Conservation (phyloP, 1,284 basidiomycete species). For the Tausonia pullulans region DNA sequence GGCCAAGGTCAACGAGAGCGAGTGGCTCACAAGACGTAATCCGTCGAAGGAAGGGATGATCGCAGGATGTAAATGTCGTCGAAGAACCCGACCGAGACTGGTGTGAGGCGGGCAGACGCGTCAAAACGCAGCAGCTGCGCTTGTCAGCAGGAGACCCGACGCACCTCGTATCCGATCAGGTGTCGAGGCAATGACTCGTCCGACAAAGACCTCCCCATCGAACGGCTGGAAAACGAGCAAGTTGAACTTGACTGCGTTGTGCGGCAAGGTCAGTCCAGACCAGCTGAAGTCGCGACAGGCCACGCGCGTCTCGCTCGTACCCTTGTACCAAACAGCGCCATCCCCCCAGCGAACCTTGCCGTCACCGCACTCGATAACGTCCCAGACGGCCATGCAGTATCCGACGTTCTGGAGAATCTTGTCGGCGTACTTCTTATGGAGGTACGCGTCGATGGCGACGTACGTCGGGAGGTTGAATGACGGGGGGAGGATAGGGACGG, state of each 20-base stretch:
- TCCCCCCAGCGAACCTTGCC: slow-evolving; percentile 91
- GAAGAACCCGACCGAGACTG: slow-evolving; percentile 86
- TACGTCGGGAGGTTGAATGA: slow-evolving; percentile 30
- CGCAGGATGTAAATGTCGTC: slow-evolving; percentile 76
- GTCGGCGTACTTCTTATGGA: slow-evolving; percentile 62
- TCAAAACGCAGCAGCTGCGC: not conserved
- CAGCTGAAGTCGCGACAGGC: slow-evolving; percentile 1
- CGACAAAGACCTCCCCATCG: slow-evolving; percentile 75
- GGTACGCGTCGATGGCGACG: slow-evolving; percentile 27
- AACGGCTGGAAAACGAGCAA: slow-evolving; percentile 88
- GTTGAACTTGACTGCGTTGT: slow-evolving; percentile 65
- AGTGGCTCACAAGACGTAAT: slow-evolving; percentile 50
- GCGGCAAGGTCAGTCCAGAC: not conserved
- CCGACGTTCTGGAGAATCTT: slow-evolving; percentile 84
- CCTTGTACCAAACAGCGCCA: slow-evolving; percentile 87
- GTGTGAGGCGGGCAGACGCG: not conserved
- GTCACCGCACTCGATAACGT: slow-evolving; percentile 72
- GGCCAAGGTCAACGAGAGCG: slow-evolving; percentile 37
- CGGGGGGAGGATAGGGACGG: slow-evolving; percentile 33
- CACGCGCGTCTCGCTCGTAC: slow-evolving; percentile 37
- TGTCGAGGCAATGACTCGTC: slow-evolving; percentile 73
- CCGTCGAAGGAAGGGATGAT: slow-evolving; percentile 48
- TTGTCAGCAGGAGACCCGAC: slow-evolving; percentile 25
- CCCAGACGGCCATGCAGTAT: slow-evolving; percentile 78
- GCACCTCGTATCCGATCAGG: slow-evolving; percentile 68